A percentile compares a stretch with the other conserved stretches of the same genome.
These are phyloP conservation scores for Dryas drummondii DNA, from an alignment of 306 rosid genomes.

Conservation along the genomic window DNA sequence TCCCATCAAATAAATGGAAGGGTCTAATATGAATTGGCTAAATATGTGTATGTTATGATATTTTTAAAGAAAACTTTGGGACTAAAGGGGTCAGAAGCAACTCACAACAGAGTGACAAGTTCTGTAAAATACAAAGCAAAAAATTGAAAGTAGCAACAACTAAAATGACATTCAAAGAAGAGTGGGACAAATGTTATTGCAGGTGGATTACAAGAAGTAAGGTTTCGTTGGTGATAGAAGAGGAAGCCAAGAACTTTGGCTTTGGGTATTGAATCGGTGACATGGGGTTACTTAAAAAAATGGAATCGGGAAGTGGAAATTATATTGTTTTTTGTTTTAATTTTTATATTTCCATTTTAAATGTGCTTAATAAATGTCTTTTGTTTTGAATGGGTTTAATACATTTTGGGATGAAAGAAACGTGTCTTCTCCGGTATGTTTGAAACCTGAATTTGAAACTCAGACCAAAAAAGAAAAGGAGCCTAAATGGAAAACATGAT, in stretches of 20 bases:
- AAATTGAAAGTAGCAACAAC: too few relatives aligned
- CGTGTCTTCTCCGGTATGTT: background rate
- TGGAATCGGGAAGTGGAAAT: background rate
- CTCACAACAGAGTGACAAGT: too few relatives aligned
- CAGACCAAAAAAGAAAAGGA: too few relatives aligned
- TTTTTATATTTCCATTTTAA: background rate
- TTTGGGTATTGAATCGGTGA: background rate
- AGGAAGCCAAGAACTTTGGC: too few relatives aligned
- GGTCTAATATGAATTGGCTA: background rate
- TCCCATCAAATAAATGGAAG: background rate
- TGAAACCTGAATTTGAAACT: background rate
- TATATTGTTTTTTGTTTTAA: background rate
- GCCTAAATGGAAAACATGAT: background rate
- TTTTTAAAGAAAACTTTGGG: too few relatives aligned
- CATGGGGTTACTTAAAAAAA: background rate
- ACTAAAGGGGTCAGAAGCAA: too few relatives aligned
- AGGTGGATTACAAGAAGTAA: too few relatives aligned
- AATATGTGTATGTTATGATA: too few relatives aligned
- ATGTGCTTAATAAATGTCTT: background rate
- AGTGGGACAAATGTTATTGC: too few relatives aligned
- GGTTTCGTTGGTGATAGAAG: too few relatives aligned
- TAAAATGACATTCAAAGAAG: too few relatives aligned
- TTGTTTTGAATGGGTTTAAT: background rate
- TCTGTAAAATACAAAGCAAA: too few relatives aligned
- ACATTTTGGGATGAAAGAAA: background rate